Evolutionary conservation across 225 moss, liverwort and hornwort species (phyloP).

Genomic region (Straminergon stramineum): DNA sequence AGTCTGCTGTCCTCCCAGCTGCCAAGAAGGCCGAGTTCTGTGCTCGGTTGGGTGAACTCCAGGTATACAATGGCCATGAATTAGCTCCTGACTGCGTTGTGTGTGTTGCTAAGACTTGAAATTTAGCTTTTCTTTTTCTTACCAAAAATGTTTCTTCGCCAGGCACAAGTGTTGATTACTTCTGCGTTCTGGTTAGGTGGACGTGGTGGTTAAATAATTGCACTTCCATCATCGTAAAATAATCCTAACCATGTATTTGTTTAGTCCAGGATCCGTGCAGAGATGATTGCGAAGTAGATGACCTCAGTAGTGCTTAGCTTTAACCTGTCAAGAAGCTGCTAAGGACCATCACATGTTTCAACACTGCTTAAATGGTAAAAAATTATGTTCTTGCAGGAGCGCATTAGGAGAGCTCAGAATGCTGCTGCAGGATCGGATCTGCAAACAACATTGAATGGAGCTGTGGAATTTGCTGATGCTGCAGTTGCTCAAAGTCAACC

Average conservation of each 20-base stretch:
- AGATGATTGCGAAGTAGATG: background rate
- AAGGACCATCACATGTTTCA: background rate
- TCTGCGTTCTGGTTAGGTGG: background rate
- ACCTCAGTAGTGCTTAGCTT: background rate
- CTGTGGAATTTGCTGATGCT: constrained; percentile 16
- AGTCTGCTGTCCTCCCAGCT: constrained; percentile 15
- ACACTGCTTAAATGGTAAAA: background rate
- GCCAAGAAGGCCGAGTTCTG: constrained; percentile 31
- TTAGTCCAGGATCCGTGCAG: background rate
- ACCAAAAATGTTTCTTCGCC: background rate
- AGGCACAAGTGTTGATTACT: background rate
- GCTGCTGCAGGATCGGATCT: constrained; percentile 7
- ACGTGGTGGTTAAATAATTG: background rate
- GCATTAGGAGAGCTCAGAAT: constrained; percentile 28
- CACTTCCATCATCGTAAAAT: background rate
- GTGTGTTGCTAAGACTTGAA: background rate
- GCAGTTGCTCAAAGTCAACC: constrained; percentile 12
- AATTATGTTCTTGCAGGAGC: constrained; percentile 5
- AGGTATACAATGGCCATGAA: background rate
- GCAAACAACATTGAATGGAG: constrained; percentile 12
- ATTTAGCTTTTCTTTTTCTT: background rate
- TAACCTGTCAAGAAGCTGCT: background rate
- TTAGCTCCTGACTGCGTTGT: background rate
- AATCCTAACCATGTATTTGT: background rate
- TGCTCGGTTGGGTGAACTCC: constrained; percentile 21